phyloP scores from a whole-genome alignment of 331 rosid genomes.

The Pyrus hybrid region DNA sequence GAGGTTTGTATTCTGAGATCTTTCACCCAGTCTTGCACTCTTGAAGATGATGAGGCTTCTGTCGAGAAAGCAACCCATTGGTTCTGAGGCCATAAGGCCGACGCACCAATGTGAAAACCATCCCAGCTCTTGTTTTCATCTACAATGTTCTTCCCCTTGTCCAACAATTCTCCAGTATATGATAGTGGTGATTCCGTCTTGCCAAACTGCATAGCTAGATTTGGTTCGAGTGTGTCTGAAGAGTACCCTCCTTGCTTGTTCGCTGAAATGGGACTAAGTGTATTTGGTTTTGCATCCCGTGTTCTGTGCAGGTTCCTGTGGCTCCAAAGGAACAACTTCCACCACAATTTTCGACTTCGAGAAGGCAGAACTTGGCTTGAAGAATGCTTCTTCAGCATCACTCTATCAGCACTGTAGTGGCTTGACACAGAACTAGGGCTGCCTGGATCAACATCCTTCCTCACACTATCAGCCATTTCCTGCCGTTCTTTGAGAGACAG shows the following conservation, averaged over 20 bases:
- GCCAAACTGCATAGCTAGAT: conserved; percentile 24
- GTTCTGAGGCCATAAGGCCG: conserved; percentile 70
- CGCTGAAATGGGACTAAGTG: conserved; percentile 22
- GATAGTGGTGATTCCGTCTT: conserved; percentile 44
- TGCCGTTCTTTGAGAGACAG: conserved; percentile 39
- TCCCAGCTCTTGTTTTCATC: conserved; percentile 27
- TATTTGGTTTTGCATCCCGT: conserved; percentile 11
- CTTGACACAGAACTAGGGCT: conserved; percentile 51
- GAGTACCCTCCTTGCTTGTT: conserved; percentile 60
- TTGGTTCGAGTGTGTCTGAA: conserved; percentile 66
- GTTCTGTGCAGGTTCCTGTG: conserved; percentile 57
- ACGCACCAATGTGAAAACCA: conserved; percentile 33
- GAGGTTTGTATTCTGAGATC: conserved; percentile 36
- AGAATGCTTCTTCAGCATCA: conserved; percentile 67
- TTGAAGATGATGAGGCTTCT: conserved; percentile 52
- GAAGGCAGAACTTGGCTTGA: conserved; percentile 84
- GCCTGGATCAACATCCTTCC: conserved; percentile 28
- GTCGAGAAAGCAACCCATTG: conserved; percentile 72
- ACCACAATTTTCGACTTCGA: conserved; percentile 71
- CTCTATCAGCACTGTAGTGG: conserved; percentile 68
- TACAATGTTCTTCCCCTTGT: conserved; percentile 15
- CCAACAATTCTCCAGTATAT: conserved; percentile 18
- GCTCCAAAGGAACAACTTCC: conserved; percentile 90
- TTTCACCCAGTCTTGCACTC: conserved; percentile 85
- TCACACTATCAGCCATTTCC: conserved; percentile 25